Evolutionary conservation across 768 basidiomycete species (phyloP).

Genomic region (Tylopilus vinaceipallidus): DNA sequence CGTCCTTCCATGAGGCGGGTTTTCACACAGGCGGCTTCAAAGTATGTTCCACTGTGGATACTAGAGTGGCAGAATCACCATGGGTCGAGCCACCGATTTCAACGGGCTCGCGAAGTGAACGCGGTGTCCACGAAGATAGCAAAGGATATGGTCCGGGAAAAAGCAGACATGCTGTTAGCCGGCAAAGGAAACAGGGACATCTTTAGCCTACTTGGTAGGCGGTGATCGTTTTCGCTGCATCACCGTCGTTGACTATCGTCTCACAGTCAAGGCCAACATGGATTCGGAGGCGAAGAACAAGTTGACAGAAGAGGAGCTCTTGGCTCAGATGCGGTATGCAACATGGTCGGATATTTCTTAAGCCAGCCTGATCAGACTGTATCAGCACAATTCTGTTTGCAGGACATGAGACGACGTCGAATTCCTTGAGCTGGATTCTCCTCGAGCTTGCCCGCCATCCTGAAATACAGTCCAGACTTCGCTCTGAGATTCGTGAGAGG

Average conservation of each 20-base stretch:
- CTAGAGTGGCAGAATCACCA: slow-evolving; percentile 36
- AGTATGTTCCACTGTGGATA: slow-evolving; percentile 13
- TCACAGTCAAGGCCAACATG: slow-evolving; percentile 31
- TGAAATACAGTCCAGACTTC: slow-evolving; percentile 56
- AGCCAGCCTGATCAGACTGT: background rate
- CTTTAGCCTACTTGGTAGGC: slow-evolving; percentile 39
- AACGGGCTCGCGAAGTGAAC: slow-evolving; percentile 13
- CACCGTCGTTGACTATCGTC: background rate
- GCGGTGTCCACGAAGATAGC: slow-evolving; percentile 4
- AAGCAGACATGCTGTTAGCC: slow-evolving; percentile 4
- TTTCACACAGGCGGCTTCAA: slow-evolving; percentile 11
- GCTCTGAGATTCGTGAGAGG: slow-evolving; percentile 30
- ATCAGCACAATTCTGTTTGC: slow-evolving; percentile 46
- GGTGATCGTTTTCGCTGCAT: background rate
- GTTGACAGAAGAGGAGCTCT: slow-evolving; percentile 14
- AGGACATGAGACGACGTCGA: slow-evolving; percentile 63
- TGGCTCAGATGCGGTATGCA: slow-evolving; percentile 19
- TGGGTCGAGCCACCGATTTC: slow-evolving; percentile 17
- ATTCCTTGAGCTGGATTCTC: slow-evolving; percentile 57
- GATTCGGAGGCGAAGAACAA: slow-evolving; percentile 24
- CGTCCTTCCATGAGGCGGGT: slow-evolving; percentile 13
- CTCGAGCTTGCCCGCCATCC: slow-evolving; percentile 60
- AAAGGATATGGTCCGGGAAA: slow-evolving; percentile 17
- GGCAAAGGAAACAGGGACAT: slow-evolving; percentile 16
- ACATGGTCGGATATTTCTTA: background rate